Evolutionary conservation across 2,329 filamentous ascomycete species (phyloP).

Genomic region (Xylaria sp.): DNA sequence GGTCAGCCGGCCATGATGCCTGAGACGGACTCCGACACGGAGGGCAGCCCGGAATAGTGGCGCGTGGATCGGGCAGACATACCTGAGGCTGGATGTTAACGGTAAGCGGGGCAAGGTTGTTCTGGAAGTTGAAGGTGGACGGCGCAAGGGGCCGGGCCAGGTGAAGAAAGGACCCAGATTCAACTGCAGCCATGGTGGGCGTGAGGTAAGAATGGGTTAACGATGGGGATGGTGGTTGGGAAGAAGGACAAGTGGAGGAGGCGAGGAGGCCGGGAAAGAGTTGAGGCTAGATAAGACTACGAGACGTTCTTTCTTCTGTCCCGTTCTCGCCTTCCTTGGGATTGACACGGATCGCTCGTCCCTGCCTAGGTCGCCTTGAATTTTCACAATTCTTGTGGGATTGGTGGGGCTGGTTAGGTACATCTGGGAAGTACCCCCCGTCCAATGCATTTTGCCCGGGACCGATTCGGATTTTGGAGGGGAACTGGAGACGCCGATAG

Average conservation of each 20-base stretch:
- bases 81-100: conserved; percentile 96
- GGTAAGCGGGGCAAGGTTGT: conserved; percentile 83
- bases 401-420: conserved; percentile 21
- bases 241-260: conserved; percentile 1
- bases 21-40: background rate
- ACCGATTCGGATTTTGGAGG: conserved; percentile 12
- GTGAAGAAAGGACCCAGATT: conserved; percentile 79
- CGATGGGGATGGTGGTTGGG: conserved; percentile 2
- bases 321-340: conserved; percentile 11
- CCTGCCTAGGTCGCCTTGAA: conserved; percentile 16
- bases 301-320: conserved; percentile 6
- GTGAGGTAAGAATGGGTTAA: background rate
- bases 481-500: conserved; percentile 8
- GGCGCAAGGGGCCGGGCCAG: conserved; percentile 88
- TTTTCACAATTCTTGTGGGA: conserved; percentile 28
- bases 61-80: conserved; percentile 32
- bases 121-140: conserved; percentile 69
- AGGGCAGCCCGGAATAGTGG: conserved; percentile 1
- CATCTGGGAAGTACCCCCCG: background rate
- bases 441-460: background rate
- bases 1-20: conserved; percentile 3
- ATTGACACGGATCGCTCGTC: conserved; percentile 12
- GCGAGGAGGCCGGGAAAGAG: background rate
- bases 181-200: conserved; percentile 67
- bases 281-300: conserved; percentile 4